Percentiles rank a stretch among this genome's conserved stretches.
These are phyloP conservation scores for Coccomyxa subellipsoidea DNA, from an alignment of 163 green algal genomes.

Conservation along the genomic window DNA sequence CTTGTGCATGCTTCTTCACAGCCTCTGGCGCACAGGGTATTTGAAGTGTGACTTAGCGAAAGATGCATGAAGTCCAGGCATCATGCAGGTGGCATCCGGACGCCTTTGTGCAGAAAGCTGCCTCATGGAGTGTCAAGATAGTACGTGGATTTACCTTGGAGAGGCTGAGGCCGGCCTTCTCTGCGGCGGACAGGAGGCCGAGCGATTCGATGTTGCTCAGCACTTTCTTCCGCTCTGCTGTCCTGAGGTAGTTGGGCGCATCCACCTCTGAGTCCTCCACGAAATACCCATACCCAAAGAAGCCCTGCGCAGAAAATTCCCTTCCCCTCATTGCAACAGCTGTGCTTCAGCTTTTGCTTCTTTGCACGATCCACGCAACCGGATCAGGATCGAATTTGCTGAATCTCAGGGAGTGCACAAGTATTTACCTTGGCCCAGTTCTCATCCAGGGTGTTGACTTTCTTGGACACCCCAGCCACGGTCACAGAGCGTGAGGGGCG, in stretches of 20 bases:
- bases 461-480: neutral
- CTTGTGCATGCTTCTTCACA: neutral
- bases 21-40: neutral
- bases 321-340: too few relatives aligned
- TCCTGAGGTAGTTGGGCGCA: conserved; percentile 38
- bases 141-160: too few relatives aligned
- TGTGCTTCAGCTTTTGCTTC: too few relatives aligned
- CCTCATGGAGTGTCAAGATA: too few relatives aligned
- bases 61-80: too few relatives aligned
- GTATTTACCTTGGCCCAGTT: conserved; percentile 7
- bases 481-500: neutral
- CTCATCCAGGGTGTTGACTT: conserved; percentile 9
- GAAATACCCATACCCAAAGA: conserved; percentile 42
- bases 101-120: too few relatives aligned
- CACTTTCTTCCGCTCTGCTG: conserved; percentile 47
- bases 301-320: conserved; percentile 28
- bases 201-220: conserved; percentile 41
- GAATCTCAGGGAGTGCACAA: too few relatives aligned
- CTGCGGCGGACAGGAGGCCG: conserved; percentile 41
- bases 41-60: too few relatives aligned
- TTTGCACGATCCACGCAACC: too few relatives aligned
- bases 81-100: too few relatives aligned
- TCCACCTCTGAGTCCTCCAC: conserved; percentile 34
- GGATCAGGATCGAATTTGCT: too few relatives aligned
- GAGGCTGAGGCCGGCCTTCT: conserved; percentile 48